phyloP scores from a whole-genome alignment of 768 basidiomycete species.

The Lyophyllum shimeji region DNA sequence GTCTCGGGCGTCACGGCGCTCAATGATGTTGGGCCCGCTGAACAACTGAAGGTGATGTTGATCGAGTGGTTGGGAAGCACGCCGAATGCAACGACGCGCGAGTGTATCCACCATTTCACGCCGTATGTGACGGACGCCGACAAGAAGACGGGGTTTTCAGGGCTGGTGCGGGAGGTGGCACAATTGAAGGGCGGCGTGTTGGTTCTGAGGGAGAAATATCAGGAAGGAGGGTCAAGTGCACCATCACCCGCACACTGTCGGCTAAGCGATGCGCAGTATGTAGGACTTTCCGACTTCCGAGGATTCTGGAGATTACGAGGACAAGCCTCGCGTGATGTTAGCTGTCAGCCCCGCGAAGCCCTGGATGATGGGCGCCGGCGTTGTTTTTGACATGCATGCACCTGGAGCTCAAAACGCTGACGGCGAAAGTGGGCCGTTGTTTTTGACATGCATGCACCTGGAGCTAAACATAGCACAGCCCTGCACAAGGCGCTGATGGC shows the following conservation, averaged over 20 bases:
- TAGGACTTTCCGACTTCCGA: too few species aligned
- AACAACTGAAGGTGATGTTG: conserved; percentile 66
- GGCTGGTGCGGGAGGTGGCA: conserved; percentile 78
- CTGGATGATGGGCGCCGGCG: too few species aligned
- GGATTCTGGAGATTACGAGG: too few species aligned
- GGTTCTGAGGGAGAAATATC: conserved; percentile 47
- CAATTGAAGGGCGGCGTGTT: conserved; percentile 66
- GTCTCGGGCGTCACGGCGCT: conserved; percentile 28
- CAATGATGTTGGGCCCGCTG: conserved; percentile 41
- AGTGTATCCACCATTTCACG: conserved; percentile 80
- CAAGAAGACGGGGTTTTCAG: conserved; percentile 76
- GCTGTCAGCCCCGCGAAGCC: too few species aligned
- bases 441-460: neutral
- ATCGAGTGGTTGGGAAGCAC: conserved; percentile 75
- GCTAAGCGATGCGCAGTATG: neutral
- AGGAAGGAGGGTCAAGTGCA: conserved; percentile 30
- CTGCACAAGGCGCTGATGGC: neutral
- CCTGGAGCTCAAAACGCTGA: too few species aligned
- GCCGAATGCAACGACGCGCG: conserved; percentile 69
- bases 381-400: too few species aligned
- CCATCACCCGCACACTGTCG: conserved; percentile 27
- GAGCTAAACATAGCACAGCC: neutral
- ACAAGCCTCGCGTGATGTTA: neutral
- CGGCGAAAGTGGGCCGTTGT: neutral
- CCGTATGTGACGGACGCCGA: conserved; percentile 68